phyloP scores from a whole-genome alignment of 176 grass and related monocot species.

The Chrysopogon serrulatus region DNA sequence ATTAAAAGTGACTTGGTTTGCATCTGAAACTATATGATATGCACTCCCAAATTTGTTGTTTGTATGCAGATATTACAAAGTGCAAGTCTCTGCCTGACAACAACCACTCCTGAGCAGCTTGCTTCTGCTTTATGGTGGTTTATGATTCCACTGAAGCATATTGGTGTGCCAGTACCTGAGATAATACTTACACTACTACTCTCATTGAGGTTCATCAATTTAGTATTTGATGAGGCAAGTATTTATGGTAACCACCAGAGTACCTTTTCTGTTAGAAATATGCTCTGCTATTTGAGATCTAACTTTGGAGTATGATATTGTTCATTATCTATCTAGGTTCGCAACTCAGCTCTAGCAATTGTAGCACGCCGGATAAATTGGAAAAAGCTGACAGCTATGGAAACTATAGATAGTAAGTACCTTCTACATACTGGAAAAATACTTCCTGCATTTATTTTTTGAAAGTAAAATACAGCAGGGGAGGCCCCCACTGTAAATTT shows the following conservation, averaged over 20 bases:
- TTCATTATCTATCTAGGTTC: conserved; percentile 51
- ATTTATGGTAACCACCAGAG: conserved; percentile 6
- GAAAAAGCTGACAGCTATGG: conserved; percentile 60
- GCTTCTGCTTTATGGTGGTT: conserved; percentile 96
- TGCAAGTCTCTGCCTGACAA: conserved; percentile 86
- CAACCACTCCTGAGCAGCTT: conserved; percentile 90
- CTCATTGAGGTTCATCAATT: conserved; percentile 94
- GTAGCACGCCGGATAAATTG: conserved; percentile 77
- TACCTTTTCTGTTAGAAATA: conserved; percentile 21
- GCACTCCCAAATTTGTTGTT: conserved; percentile 13
- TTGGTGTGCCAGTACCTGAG: conserved; percentile 82
- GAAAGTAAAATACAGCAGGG: too few relatives aligned
- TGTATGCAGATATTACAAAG: conserved; percentile 93
- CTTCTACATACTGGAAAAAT: conserved; percentile 1
- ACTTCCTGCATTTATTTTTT: conserved; percentile 1
- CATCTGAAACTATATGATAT: neutral
- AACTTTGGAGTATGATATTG: conserved; percentile 14
- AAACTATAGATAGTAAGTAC: conserved; percentile 87
- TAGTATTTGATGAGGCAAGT: conserved; percentile 97
- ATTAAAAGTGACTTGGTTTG: neutral
- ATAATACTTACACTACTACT: conserved; percentile 88
- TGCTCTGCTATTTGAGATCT: conserved; percentile 15
- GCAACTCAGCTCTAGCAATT: conserved; percentile 78
- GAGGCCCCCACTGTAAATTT: too few relatives aligned
- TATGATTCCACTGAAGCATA: conserved; percentile 70